A percentile compares a stretch with the other conserved stretches of the same genome.
Evolutionary conservation across 768 basidiomycete species (phyloP).

Genomic region (Leccinum ochraceum): DNA sequence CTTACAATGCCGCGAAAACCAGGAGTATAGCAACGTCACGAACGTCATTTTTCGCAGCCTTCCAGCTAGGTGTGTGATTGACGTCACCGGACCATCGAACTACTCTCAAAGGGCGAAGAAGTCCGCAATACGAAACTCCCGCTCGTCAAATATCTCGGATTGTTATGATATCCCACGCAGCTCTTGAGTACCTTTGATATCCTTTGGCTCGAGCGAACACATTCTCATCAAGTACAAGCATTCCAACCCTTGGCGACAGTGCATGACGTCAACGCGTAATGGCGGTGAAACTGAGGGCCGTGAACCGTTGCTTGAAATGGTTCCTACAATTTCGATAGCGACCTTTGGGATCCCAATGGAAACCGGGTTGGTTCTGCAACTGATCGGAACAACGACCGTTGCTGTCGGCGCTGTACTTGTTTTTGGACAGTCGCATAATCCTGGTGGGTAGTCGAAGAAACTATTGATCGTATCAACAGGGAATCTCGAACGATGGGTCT

Average conservation of each 20-base stretch:
- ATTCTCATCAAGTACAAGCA: conserved; percentile 8
- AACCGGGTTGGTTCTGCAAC: conserved; percentile 2
- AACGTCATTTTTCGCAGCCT: conserved; percentile 41
- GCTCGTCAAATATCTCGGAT: conserved; percentile 56
- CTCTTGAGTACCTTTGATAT: conserved; percentile 42
- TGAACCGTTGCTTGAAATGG: not conserved
- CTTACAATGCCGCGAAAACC: conserved; percentile 56
- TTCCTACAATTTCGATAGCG: not conserved
- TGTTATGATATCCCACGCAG: conserved; percentile 53
- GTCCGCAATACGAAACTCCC: conserved; percentile 40
- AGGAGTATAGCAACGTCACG: conserved; percentile 57
- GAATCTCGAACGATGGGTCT: conserved; percentile 7
- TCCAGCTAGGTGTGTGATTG: not conserved
- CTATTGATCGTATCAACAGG: not conserved
- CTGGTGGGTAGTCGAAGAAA: conserved; percentile 27
- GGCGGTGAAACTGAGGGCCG: not conserved
- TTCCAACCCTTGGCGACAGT: conserved; percentile 34
- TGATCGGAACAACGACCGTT: conserved; percentile 15
- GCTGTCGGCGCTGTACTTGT: conserved; percentile 32
- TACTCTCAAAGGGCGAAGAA: conserved; percentile 18
- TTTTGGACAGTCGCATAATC: conserved; percentile 47
- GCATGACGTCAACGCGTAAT: conserved; percentile 19
- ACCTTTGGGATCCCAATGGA: not conserved
- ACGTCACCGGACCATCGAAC: conserved; percentile 18
- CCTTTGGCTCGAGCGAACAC: conserved; percentile 35